Conservation (phyloP, 2,329 filamentous ascomycete species). For the Chaetothyriales sp. region DNA sequence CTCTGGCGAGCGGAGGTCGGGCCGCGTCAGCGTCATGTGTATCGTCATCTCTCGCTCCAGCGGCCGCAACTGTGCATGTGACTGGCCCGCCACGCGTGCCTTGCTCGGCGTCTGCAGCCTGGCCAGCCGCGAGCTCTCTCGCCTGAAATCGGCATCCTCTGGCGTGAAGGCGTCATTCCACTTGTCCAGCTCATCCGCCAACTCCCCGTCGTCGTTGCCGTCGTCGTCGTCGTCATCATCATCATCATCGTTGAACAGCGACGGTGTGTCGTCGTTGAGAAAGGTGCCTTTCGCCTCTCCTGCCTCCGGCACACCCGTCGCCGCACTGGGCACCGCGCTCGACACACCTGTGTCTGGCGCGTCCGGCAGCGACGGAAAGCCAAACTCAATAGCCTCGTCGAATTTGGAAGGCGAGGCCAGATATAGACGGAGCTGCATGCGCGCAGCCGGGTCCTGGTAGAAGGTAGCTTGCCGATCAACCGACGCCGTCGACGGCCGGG, state of each 20-base stretch:
- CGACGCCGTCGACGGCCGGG: conserved; percentile 29
- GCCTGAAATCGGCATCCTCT: conserved; percentile 15
- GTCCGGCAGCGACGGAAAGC: conserved; percentile 49
- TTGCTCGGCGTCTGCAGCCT: conserved; percentile 9
- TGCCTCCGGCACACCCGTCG: conserved; percentile 17
- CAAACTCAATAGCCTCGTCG: conserved; percentile 87
- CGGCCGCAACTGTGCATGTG: conserved; percentile 38
- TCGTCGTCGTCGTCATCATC: conserved; percentile 10
- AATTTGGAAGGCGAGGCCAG: conserved; percentile 87
- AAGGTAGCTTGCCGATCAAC: conserved; percentile 64
- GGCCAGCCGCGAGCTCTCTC: conserved; percentile 1
- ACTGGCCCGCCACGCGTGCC: conserved; percentile 20
- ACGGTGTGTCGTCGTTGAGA: conserved; percentile 35
- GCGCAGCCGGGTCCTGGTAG: conserved; percentile 80
- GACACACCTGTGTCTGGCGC: neutral
- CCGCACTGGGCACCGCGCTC: neutral
- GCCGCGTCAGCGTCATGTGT: conserved; percentile 85
- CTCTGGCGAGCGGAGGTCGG: conserved; percentile 56
- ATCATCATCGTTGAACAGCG: conserved; percentile 28
- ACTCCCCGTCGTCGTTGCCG: conserved; percentile 24
- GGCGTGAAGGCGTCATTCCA: conserved; percentile 18
- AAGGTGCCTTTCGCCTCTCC: conserved; percentile 38
- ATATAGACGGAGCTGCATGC: conserved; percentile 72
- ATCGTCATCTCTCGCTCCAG: conserved; percentile 81
- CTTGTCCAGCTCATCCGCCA: conserved; percentile 13